Evolutionary conservation across 176 grass and related monocot species (phyloP).

Genomic region (Carex myosuroides): DNA sequence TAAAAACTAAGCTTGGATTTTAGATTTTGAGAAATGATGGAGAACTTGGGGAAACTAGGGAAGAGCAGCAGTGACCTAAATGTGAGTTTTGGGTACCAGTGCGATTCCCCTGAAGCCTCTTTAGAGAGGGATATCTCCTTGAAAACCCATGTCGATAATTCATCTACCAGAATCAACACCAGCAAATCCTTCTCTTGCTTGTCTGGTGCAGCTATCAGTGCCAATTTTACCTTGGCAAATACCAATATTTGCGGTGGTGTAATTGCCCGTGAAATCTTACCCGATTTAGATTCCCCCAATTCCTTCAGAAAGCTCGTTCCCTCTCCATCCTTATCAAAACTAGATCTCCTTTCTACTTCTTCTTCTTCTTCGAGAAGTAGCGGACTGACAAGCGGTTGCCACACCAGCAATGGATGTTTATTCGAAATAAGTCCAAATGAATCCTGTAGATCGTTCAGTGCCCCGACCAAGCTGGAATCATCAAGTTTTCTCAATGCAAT

Average conservation of each 20-base stretch:
- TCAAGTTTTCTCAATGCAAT: constrained; percentile 75
- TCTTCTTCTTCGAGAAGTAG: constrained; percentile 49
- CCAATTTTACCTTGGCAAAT: constrained; percentile 91
- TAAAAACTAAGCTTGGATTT: constrained; percentile 18
- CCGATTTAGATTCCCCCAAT: constrained; percentile 92
- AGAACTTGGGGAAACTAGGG: constrained; percentile 31
- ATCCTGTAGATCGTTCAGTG: constrained; percentile 43
- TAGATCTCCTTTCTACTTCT: constrained; percentile 50
- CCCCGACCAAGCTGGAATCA: constrained; percentile 42
- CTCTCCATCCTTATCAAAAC: constrained; percentile 81
- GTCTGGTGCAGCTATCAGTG: constrained; percentile 95
- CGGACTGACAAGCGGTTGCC: constrained; percentile 32
- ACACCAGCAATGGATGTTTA: constrained; percentile 17
- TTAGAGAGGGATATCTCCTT: constrained; percentile 37
- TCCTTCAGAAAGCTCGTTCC: constrained; percentile 82
- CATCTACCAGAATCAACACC: constrained; percentile 42
- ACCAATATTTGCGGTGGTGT: constrained; percentile 96
- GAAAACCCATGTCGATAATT: constrained; percentile 33
- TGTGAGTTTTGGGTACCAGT: constrained; percentile 75
- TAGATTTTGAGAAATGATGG: constrained; percentile 35
- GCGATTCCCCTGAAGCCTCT: constrained; percentile 38
- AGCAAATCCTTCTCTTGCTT: constrained; percentile 93
- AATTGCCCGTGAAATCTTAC: constrained; percentile 85
- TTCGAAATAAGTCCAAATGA: constrained; percentile 52
- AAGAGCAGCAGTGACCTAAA: constrained; percentile 44